Evolutionary conservation across 352 stramenopile species (phyloP), one percentile per base, ranked within the genome.

Genomic region (Globisporangium canariense): DNA sequence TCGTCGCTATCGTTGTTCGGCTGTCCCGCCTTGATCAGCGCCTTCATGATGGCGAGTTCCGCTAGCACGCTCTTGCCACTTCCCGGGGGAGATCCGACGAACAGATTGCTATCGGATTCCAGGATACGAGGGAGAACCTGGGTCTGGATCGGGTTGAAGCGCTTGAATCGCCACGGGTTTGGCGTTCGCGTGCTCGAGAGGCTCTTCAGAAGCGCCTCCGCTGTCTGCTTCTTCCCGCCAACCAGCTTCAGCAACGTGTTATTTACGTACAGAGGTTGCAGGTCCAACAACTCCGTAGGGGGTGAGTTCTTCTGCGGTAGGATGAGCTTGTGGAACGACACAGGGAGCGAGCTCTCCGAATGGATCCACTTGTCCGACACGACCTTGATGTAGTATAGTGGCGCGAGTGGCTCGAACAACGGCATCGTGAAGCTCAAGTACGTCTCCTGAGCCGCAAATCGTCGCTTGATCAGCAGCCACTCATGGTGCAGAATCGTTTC

Each of bases 101-200:
- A 85, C 51, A 97, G 81, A 63, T 99, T 99, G 43, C 84, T 89
- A 43, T 98, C 91, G 0, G 87, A 98, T 70, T 99, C 97, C 59
- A 99, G 89, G 18, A 99, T 77, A 51, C 97, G 95, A 45, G 96
- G 90, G 38, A 99, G 94, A 22, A 97, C 79, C 69, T 99, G 98
- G 30, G 98, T 99, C 81, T 99, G 98, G 55, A 99, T 98, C 13
- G 97, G 94, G 69, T 99, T 99, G 73, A 99, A 99, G 58, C 94
- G 85, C 32, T 87, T 85, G 58, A 98, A 97, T 4, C 72, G 73
- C 76, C 76, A 94, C 16, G 81, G 76, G 46, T 80, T 86, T 2
- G 73, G 61, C 13, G 78, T 71, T n/a, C 73, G 54, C 4, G 53
- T 62, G 45, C 41, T 55, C n/a, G 86, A 81, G 16, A 83, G 38